These are phyloP conservation scores for Cytospora leucostoma DNA, from an alignment of 2,329 filamentous ascomycete species.

Conservation along the genomic window DNA sequence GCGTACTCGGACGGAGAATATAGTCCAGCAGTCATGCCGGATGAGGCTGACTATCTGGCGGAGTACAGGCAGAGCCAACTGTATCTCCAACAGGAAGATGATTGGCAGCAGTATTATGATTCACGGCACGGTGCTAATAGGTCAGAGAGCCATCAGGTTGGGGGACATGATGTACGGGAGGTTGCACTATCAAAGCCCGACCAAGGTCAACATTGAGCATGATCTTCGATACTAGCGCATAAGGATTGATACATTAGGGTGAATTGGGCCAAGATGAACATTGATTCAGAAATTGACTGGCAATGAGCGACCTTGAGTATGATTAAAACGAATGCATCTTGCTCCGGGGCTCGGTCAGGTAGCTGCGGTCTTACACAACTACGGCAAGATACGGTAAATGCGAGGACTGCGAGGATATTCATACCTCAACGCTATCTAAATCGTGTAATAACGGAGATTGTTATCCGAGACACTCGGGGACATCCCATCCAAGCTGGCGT, in stretches of 20 bases:
- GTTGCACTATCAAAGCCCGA: neutral
- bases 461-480: too few species aligned
- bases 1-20: conserved; percentile 10
- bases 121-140: too few species aligned
- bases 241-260: neutral
- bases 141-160: neutral
- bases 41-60: conserved; percentile 3
- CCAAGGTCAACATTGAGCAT: neutral
- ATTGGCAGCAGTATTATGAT: conserved; percentile 6
- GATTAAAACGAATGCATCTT: too few species aligned
- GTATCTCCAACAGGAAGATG: conserved; percentile 16
- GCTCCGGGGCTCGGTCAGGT: too few species aligned
- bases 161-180: neutral
- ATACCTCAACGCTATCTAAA: too few species aligned
- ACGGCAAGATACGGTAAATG: too few species aligned
- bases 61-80: conserved; percentile 16
- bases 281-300: neutral
- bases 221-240: neutral
- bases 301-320: neutral
- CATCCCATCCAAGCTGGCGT: too few species aligned
- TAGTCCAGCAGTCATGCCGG: conserved; percentile 13
- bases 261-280: neutral
- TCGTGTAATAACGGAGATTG: too few species aligned
- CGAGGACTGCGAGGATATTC: too few species aligned
- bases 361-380: too few species aligned